A percentile compares a stretch with the other conserved stretches of the same genome.
Evolutionary conservation across 495 filamentous ascomycete species (phyloP).

Genomic region (Hypoxylon crocopeplum): DNA sequence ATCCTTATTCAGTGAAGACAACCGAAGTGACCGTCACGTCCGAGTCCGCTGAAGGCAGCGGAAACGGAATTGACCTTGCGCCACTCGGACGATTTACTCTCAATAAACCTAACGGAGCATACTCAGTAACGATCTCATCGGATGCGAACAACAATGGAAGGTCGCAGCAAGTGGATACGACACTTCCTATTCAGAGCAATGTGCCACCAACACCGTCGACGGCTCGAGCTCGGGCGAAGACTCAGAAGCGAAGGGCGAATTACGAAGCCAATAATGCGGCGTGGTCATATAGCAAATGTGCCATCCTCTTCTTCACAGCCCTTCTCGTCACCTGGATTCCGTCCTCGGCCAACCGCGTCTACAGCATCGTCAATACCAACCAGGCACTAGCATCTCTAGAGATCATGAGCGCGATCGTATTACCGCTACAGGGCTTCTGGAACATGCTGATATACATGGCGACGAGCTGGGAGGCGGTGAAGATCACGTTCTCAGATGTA

Average conservation of each 20-base stretch:
- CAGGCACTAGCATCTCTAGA: constrained; percentile 65
- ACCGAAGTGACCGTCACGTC: constrained; percentile 62
- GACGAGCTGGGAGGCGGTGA: constrained; percentile 62
- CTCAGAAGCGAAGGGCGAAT: constrained; percentile 35
- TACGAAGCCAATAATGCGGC: constrained; percentile 59
- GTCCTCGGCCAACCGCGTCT: constrained; percentile 79
- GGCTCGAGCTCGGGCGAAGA: constrained; percentile 27
- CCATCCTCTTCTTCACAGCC: constrained; percentile 84
- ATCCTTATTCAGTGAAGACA: constrained; percentile 61
- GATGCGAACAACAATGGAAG: constrained; percentile 28
- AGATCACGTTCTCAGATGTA: constrained; percentile 43
- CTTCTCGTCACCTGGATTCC: constrained; percentile 87
- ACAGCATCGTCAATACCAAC: constrained; percentile 65
- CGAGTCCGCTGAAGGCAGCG: constrained; percentile 41
- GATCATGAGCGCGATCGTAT: constrained; percentile 73
- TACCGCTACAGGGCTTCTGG: constrained; percentile 89
- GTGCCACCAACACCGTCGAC: constrained; percentile 23
- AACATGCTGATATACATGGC: constrained; percentile 81
- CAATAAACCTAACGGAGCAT: constrained; percentile 40
- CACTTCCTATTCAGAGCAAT: constrained; percentile 24
- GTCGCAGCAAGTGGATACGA: constrained; percentile 30
- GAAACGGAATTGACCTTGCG: constrained; percentile 30
- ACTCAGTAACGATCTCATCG: constrained; percentile 58
- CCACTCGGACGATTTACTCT: constrained; percentile 30
- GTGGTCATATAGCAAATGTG: constrained; percentile 83